phyloP scores from a whole-genome alignment of 1,284 basidiomycete genomes.

The Marasmius oreades region DNA sequence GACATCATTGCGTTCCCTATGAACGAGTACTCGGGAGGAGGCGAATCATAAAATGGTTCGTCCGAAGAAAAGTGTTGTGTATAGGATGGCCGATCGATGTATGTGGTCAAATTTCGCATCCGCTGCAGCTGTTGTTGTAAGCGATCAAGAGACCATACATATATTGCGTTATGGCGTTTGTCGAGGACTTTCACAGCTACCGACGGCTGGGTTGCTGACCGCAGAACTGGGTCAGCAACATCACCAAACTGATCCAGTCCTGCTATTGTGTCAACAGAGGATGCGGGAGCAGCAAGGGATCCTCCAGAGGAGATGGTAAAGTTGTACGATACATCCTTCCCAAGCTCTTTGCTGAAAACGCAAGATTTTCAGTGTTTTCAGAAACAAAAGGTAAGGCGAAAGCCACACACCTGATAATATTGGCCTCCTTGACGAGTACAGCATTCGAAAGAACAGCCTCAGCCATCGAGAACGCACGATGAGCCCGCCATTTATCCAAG shows the following conservation, averaged over 20 bases:
- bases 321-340: slow-evolving; percentile 87
- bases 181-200: slow-evolving; percentile 92
- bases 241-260: slow-evolving; percentile 92
- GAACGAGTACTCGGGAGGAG: slow-evolving; percentile 85
- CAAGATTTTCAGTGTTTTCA: slow-evolving; percentile 1
- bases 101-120: slow-evolving; percentile 93
- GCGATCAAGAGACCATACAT: slow-evolving; percentile 87
- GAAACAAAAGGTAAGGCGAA: slow-evolving; percentile 9
- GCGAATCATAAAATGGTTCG: slow-evolving; percentile 88
- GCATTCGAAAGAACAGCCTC: slow-evolving; percentile 86
- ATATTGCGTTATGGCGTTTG: slow-evolving; percentile 80
- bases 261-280: slow-evolving; percentile 82
- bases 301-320: slow-evolving; percentile 87
- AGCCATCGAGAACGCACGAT: slow-evolving; percentile 88
- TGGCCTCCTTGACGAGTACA: slow-evolving; percentile 90
- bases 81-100: slow-evolving; percentile 90
- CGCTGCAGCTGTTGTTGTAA: slow-evolving; percentile 86
- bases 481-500: slow-evolving; percentile 80
- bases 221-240: slow-evolving; percentile 75
- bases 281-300: slow-evolving; percentile 75
- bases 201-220: slow-evolving; percentile 74
- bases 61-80: slow-evolving; percentile 91
- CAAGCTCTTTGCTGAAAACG: slow-evolving; percentile 69
- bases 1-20: slow-evolving; percentile 86
- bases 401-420: slow-evolving; percentile 76